A percentile compares a stretch with the other conserved stretches of the same genome.
Evolutionary conservation across 106 monocot genomes (phyloP).

Genomic region (Dactylorhiza incarnata): DNA sequence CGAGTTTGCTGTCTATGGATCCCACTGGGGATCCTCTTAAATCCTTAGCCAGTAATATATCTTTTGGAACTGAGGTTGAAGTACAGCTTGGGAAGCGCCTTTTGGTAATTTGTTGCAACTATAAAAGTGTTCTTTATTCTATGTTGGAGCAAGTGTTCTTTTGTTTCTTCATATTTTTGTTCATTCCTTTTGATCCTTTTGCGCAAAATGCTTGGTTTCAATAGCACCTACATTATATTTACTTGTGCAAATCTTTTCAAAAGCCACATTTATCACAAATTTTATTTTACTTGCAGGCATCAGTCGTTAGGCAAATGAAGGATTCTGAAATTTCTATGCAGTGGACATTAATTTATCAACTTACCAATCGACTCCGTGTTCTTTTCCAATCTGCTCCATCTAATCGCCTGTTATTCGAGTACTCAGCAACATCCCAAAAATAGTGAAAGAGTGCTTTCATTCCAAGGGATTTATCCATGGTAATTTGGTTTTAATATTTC

Average conservation of each 20-base stretch:
- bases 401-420: conserved; percentile 89
- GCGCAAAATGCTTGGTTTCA: not conserved
- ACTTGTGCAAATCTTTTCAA: not conserved
- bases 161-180: not conserved
- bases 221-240: not conserved
- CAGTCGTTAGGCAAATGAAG: conserved; percentile 96
- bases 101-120: conserved; percentile 38
- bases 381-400: conserved; percentile 93
- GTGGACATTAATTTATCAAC: conserved; percentile 85
- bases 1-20: conserved; percentile 87
- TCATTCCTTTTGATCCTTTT: not conserved
- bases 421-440: conserved; percentile 84
- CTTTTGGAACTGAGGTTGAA: conserved; percentile 95
- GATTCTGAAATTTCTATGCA: conserved; percentile 99
- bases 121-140: not conserved
- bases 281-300: conserved; percentile 46
- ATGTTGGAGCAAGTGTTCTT: not conserved
- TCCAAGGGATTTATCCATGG: not conserved
- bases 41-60: conserved; percentile 93
- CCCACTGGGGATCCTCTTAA: conserved; percentile 85
- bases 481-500: not conserved
- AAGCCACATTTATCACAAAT: not conserved
- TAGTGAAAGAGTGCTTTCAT: conserved; percentile 8
- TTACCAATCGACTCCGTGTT: conserved; percentile 78
- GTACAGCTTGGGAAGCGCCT: conserved; percentile 96